Base-by-base conservation (phyloP, 2,329 filamentous ascomycete genomes). In the Aspergillus sp. region DNA sequence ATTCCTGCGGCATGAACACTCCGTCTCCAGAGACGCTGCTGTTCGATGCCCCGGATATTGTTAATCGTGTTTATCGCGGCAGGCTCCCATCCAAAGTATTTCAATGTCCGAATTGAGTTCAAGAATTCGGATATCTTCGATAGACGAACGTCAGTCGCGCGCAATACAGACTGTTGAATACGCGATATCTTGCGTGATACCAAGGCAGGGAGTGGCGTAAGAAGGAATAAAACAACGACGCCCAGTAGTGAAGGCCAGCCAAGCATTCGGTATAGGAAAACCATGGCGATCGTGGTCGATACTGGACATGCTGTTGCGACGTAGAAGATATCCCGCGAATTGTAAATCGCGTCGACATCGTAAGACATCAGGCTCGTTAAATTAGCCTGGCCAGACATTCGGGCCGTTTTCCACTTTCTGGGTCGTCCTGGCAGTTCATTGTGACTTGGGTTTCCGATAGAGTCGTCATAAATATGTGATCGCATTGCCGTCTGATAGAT, bases 71-170 rank as follows among this genome's bases (percentile, higher is more conserved):
- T 66, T 9, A 74, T 71, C 51, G 79, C 74, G 27, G 75, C 71
- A 15, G 73, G 69, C 56, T 82, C 79, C 80, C 79, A 82, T 2
- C 76, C 76, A 59, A 82, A 81, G 54, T 81, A 82, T 56, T 82
- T 82, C 62, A 82, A 74, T 13, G 76, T 77, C 9, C 76, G 73
- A 48, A 82, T 81, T 6, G 79, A 80, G 22, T 72, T 66, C 22
- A 82, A 68, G 53, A 81, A 82, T 55, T 82, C 79, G 1, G 78
- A 76, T 15, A 82, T 74, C 17, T 78, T 71, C 1, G 78, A 80
- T 46, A 82, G 77, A 22, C 80, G 75, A 13, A 71, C 69, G 57
- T 82, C 79, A 43, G 81, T 79, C 19, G 78, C 75, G 47, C 73
- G 72, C 52, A 78, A 76, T 43, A 79, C 75, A n/a, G 72, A 68